These are phyloP conservation scores for Phytophthora boehmeriae DNA, from an alignment of 352 stramenopile genomes.

Conservation along the genomic window DNA sequence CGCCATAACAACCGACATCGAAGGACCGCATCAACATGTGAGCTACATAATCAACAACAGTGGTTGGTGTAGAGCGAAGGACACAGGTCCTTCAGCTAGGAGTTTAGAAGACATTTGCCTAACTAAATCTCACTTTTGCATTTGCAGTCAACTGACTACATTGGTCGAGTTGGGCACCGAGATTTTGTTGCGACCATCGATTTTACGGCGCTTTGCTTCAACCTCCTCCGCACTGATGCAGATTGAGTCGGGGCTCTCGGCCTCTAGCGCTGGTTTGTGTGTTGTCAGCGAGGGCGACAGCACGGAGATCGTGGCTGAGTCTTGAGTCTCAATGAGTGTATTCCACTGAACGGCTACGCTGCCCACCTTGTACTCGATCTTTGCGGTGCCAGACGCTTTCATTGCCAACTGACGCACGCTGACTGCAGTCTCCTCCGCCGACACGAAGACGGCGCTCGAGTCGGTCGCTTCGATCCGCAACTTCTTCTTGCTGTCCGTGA, in stretches of 20 bases:
- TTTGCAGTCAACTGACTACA: too few species aligned
- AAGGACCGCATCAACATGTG: too few species aligned
- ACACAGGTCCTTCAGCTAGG: too few species aligned
- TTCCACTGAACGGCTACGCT: background rate
- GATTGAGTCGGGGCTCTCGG: background rate
- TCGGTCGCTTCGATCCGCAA: constrained; percentile 1
- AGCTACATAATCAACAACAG: too few species aligned
- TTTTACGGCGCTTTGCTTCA: background rate
- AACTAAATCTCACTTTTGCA: too few species aligned
- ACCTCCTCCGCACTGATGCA: constrained; percentile 2
- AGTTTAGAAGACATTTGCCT: too few species aligned
- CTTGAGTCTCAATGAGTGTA: constrained; percentile 6
- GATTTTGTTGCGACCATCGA: background rate
- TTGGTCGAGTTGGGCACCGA: constrained; percentile 14
- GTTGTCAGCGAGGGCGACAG: constrained; percentile 6
- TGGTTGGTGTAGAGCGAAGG: too few species aligned
- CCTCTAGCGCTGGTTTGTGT: constrained; percentile 8
- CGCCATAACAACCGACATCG: too few species aligned
- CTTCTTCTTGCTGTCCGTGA: background rate
- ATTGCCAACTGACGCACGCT: constrained; percentile 6
- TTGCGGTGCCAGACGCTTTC: constrained; percentile 3
- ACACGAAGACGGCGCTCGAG: constrained; percentile 11
- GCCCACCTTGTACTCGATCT: background rate
- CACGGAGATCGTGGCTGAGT: background rate
- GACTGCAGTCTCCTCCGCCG: background rate